Evolutionary conservation across 1,139 yeast species (phyloP).

Genomic region (Candida mesenterica): DNA sequence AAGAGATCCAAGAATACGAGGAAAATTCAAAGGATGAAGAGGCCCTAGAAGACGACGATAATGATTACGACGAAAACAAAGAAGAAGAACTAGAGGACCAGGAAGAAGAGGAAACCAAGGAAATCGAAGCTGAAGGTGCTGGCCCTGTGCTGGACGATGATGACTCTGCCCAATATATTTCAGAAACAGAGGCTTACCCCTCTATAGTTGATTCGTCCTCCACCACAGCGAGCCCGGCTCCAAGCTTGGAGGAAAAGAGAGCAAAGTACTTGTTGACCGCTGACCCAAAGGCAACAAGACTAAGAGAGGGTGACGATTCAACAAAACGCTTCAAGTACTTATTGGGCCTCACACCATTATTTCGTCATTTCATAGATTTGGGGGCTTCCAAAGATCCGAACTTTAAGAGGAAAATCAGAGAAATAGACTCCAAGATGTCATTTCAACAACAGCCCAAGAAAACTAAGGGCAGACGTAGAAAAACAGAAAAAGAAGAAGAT

Average conservation of each 20-base stretch:
- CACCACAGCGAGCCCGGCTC: not conserved
- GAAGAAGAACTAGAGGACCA: slow-evolving; percentile 2
- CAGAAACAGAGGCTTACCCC: not conserved
- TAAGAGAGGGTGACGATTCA: slow-evolving; percentile 65
- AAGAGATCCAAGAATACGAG: slow-evolving; percentile 2
- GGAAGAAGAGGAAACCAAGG: not conserved
- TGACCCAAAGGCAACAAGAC: slow-evolving; percentile 54
- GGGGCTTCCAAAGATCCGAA: slow-evolving; percentile 73
- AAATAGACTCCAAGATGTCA: slow-evolving; percentile 45
- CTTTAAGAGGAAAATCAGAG: slow-evolving; percentile 56
- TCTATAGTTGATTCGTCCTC: not conserved
- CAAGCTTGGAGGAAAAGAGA: slow-evolving; percentile 19
- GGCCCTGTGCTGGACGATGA: not conserved
- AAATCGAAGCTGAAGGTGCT: slow-evolving; percentile 1
- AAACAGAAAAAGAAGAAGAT: slow-evolving; percentile 90
- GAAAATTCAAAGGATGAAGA: slow-evolving; percentile 1
- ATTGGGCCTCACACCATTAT: slow-evolving; percentile 78
- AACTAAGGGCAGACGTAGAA: slow-evolving; percentile 41
- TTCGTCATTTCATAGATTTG: slow-evolving; percentile 83
- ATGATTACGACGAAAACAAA: slow-evolving; percentile 3
- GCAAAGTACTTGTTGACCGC: slow-evolving; percentile 47
- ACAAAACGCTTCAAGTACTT: slow-evolving; percentile 78
- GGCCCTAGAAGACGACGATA: slow-evolving; percentile 3
- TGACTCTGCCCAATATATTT: no score
- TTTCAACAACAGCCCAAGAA: slow-evolving; percentile 15